Evolutionary conservation across 1,284 basidiomycete genomes (phyloP).

Genomic region (Agroathelia rolfsii): DNA sequence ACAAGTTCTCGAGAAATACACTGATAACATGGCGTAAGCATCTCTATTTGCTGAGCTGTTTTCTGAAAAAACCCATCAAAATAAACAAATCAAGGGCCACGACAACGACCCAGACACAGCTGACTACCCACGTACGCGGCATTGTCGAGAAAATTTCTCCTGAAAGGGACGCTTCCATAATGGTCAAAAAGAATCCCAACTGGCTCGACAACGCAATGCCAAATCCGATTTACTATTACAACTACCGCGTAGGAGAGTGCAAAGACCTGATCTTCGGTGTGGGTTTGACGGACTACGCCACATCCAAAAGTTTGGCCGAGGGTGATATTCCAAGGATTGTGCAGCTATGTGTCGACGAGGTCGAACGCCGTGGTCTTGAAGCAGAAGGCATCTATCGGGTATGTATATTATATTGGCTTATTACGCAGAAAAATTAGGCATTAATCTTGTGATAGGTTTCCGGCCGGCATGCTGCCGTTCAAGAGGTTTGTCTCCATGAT

Average conservation of each 20-base stretch:
- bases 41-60: conserved; percentile 3
- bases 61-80: conserved; percentile 8
- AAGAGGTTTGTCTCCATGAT: conserved; percentile 43
- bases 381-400: conserved; percentile 83
- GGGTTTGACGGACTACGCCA: conserved; percentile 86
- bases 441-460: conserved; percentile 44
- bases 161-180: conserved; percentile 53
- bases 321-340: conserved; percentile 79
- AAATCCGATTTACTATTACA: conserved; percentile 62
- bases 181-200: conserved; percentile 46
- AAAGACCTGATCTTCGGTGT: conserved; percentile 89
- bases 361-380: conserved; percentile 74
- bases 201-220: conserved; percentile 54
- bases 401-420: conserved; percentile 14
- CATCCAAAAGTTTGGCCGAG: conserved; percentile 65
- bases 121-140: conserved; percentile 46
- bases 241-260: conserved; percentile 82
- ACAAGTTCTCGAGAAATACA: conserved; percentile 57
- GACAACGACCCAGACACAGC: conserved; percentile 54
- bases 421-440: background rate
- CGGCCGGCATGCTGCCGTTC: conserved; percentile 78
- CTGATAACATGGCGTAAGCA: conserved; percentile 66
- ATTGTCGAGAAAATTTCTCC: conserved; percentile 60
- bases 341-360: conserved; percentile 74
- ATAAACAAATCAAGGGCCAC: conserved; percentile 53